Evolutionary conservation across 2,329 filamentous ascomycete genomes (phyloP), one percentile per base, ranked within the genome.

Genomic region (Ophiognomonia clavigignenti-juglandacearum): DNA sequence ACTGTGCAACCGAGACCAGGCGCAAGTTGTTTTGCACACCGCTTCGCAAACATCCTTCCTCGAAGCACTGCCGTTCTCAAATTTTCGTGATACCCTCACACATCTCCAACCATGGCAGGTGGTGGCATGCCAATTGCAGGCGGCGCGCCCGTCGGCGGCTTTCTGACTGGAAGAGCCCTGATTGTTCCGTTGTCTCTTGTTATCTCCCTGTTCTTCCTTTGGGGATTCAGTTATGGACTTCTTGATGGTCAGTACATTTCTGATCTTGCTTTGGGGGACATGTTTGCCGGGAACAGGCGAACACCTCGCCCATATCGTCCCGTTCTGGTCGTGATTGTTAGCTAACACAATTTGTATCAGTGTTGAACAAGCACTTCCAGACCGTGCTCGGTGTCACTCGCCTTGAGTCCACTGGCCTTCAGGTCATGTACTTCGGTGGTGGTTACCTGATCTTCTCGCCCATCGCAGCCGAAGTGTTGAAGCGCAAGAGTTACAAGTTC

Each of bases 321-420:
- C n/a, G n/a, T n/a, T n/a, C n/a, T n/a, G n/a, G n/a, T n/a, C n/a
- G n/a, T n/a, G n/a, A n/a, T n/a, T n/a, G n/a, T n/a, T 5, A 4
- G n/a, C 11, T 18, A 34, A 3, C 19, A 34, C 6, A 18, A 9
- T 5, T n/a, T 16, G 7, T 16, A 16, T 5, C 14, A 34, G 32
- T 34, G 32, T 34, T 34, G 32, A 75, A 75, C 63, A 67, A 68
- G 51, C 71, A 75, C 57, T 75, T 76, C 56, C 71, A 75, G 54
- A 62, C 58, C 31, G 63, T 66, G n/a, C 32, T 34, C n/a, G 32
- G 32, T 16, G 32, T 34, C 32, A 34, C 32, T 34, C 32, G 32
- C 9, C 32, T 34, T 16, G 32, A 34, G 19, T 34, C 32, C 14
- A 34, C 32, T 7, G 32, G 32, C 1, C 32, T 34, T 16, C 32